Conservation (phyloP, 345 rosid genomes). For the Xanthoceras sorbifolium region DNA sequence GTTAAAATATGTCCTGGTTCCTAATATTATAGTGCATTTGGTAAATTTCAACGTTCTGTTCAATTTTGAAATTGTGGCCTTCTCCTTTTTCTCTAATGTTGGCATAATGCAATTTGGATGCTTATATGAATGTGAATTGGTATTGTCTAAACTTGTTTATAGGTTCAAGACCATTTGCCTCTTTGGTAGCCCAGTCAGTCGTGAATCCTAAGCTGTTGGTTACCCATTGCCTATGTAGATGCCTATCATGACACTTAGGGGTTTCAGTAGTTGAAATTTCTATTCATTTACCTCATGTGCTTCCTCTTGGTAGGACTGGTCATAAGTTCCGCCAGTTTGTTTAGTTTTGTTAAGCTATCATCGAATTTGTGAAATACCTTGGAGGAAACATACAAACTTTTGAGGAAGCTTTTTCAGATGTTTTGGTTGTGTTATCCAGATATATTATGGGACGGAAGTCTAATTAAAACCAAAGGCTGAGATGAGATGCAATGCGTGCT, state of each 20-base stretch:
- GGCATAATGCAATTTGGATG: background rate
- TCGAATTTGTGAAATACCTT: background rate
- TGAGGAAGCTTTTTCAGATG: conserved; percentile 12
- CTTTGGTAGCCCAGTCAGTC: background rate
- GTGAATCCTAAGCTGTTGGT: background rate
- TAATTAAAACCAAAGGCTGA: conserved; percentile 31
- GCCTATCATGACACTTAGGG: background rate
- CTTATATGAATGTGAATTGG: conserved; percentile 6
- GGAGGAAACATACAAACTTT: background rate
- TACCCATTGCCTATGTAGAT: background rate
- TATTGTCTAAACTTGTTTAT: background rate
- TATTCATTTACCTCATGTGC: background rate
- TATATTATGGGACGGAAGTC: conserved; percentile 21
- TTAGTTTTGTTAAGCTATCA: background rate
- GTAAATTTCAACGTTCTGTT: background rate
- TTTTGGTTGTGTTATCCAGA: conserved; percentile 12
- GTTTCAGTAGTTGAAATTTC: conserved; percentile 5
- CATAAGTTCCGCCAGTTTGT: background rate
- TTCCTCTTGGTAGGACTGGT: background rate
- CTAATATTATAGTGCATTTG: background rate
- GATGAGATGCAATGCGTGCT: conserved; percentile 97
- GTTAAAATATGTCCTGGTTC: background rate
- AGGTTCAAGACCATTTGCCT: background rate
- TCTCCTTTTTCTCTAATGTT: background rate
- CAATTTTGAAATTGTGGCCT: background rate